Conservation (phyloP, 2,329 filamentous ascomycete genomes). For the Cryphonectria naterciae region DNA sequence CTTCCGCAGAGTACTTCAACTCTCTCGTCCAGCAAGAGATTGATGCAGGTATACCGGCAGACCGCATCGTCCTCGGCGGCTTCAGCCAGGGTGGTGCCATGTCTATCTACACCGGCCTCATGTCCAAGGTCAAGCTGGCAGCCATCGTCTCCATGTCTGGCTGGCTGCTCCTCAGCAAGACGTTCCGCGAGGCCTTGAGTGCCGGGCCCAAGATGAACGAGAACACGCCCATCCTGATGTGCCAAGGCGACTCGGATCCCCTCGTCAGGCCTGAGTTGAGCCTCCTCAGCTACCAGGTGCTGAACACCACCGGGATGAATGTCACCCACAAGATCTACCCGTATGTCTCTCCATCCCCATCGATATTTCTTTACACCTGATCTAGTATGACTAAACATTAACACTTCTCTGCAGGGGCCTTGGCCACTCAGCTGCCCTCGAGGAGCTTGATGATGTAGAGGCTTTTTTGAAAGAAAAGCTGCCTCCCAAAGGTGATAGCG, state of each 20-base stretch:
- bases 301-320: slow-evolving; percentile 72
- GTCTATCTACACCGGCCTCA: slow-evolving; percentile 79
- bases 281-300: slow-evolving; percentile 63
- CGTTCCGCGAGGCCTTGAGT: slow-evolving; percentile 46
- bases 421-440: slow-evolving; percentile 73
- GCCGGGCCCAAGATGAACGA: slow-evolving; percentile 60
- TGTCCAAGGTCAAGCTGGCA: slow-evolving; percentile 73
- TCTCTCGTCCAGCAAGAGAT: slow-evolving; percentile 80
- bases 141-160: slow-evolving; percentile 85
- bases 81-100: slow-evolving; percentile 90
- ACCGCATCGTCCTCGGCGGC: slow-evolving; percentile 83
- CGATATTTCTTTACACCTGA: not conserved
- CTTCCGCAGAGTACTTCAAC: slow-evolving; percentile 76
- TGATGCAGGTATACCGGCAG: slow-evolving; percentile 76
- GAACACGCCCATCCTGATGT: slow-evolving; percentile 85
- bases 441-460: slow-evolving; percentile 85
- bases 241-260: slow-evolving; percentile 78
- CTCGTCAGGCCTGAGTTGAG: slow-evolving; percentile 75
- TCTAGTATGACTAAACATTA: not conserved
- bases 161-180: slow-evolving; percentile 71
- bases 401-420: slow-evolving; percentile 57
- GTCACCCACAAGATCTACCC: slow-evolving; percentile 77
- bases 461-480: slow-evolving; percentile 53
- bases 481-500: slow-evolving; percentile 45
- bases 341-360: slow-evolving; percentile 50